phyloP scores from a whole-genome alignment of 345 rosid genomes.

The Sisymbrium altissimum region DNA sequence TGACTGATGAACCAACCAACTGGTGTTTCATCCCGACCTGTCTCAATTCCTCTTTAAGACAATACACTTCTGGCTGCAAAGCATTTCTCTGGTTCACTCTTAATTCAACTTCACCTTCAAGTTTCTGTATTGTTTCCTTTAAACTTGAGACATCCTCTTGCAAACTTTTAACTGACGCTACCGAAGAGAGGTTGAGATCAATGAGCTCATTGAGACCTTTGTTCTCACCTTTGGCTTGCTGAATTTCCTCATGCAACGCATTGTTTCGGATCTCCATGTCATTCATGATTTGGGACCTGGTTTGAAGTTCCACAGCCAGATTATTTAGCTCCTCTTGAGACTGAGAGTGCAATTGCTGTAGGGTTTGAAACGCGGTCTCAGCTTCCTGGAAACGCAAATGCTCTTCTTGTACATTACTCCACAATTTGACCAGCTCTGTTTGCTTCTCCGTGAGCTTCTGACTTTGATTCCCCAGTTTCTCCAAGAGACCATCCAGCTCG shows the following conservation, averaged over 20 bases:
- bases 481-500: constrained; percentile 57
- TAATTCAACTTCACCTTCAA: constrained; percentile 80
- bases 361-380: constrained; percentile 94
- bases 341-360: constrained; percentile 84
- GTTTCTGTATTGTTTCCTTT: constrained; percentile 64
- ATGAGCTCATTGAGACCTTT: constrained; percentile 47
- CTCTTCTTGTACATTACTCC: constrained; percentile 89
- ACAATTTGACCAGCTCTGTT: constrained; percentile 71
- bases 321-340: constrained; percentile 90
- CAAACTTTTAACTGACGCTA: constrained; percentile 54
- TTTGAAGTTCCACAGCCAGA: constrained; percentile 62
- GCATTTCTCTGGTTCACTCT: constrained; percentile 82
- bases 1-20: constrained; percentile 57
- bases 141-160: constrained; percentile 66
- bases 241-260: constrained; percentile 53
- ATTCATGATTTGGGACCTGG: constrained; percentile 51
- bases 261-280: constrained; percentile 63
- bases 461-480: constrained; percentile 61
- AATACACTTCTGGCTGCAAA: constrained; percentile 83
- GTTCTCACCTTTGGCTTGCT: constrained; percentile 53
- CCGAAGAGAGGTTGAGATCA: constrained; percentile 44
- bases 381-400: constrained; percentile 81
- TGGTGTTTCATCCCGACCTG: constrained; percentile 53
- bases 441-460: constrained; percentile 81
- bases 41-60: constrained; percentile 80